A percentile compares a stretch with the other conserved stretches of the same genome.
Conservation (phyloP, 2,329 filamentous ascomycete genomes). For the Trichoderma aggressivum region DNA sequence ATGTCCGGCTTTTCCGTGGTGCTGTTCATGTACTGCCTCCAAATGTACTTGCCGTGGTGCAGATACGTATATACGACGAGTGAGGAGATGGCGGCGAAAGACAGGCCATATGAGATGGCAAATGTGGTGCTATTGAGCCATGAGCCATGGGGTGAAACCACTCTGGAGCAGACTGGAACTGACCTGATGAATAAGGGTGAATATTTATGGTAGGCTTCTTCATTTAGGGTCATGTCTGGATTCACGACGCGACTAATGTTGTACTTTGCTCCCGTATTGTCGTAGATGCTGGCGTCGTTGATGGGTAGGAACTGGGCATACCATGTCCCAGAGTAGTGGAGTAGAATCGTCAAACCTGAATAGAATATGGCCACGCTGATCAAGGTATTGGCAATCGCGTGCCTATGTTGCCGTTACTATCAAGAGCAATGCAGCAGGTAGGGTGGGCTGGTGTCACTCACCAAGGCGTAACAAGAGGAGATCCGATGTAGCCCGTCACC, state of each 20-base stretch:
- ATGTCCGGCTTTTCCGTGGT: slow-evolving; percentile 59
- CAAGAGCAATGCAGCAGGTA: neutral
- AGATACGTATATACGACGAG: slow-evolving; percentile 66
- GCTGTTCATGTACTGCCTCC: slow-evolving; percentile 58
- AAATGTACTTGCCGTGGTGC: slow-evolving; percentile 65
- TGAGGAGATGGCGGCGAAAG: slow-evolving; percentile 67
- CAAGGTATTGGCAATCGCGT: slow-evolving; percentile 69
- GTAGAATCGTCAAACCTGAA: slow-evolving; percentile 53
- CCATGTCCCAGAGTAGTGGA: slow-evolving; percentile 66
- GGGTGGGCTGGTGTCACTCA: slow-evolving; percentile 32
- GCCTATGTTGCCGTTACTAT: slow-evolving; percentile 37
- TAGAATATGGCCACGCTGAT: slow-evolving; percentile 66
- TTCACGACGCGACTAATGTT: slow-evolving; percentile 63
- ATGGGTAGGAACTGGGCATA: slow-evolving; percentile 65
- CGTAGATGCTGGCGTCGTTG: slow-evolving; percentile 66
- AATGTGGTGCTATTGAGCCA: slow-evolving; percentile 56
- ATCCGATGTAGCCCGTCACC: slow-evolving; percentile 64
- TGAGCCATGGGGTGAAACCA: slow-evolving; percentile 27
- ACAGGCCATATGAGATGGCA: slow-evolving; percentile 65
- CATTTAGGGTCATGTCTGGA: slow-evolving; percentile 58
- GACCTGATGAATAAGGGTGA: slow-evolving; percentile 64
- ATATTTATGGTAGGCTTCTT: slow-evolving; percentile 62
- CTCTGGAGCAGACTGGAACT: neutral
- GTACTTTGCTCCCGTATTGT: slow-evolving; percentile 64
- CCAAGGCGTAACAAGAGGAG: slow-evolving; percentile 68